Evolutionary conservation across 495 filamentous ascomycete species (phyloP).

Genomic region (Aspergillus nidulans): DNA sequence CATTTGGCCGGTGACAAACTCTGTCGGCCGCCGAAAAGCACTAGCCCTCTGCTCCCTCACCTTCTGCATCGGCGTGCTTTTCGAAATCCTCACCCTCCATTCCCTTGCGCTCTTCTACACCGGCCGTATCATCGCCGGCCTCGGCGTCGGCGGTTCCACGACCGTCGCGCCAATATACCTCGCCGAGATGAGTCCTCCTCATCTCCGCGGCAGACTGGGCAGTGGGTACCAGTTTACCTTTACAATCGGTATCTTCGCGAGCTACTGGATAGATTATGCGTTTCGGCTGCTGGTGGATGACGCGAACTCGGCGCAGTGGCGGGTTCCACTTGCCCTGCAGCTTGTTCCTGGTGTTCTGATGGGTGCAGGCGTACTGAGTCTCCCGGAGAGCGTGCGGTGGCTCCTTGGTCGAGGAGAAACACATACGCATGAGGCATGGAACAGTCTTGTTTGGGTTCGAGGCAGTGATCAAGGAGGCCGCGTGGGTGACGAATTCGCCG

Average conservation of each 20-base stretch:
- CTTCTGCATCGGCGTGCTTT: conserved; percentile 43
- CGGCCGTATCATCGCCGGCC: conserved; percentile 49
- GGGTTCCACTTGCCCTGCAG: conserved; percentile 51
- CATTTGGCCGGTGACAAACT: conserved; percentile 47
- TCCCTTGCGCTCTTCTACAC: conserved; percentile 41
- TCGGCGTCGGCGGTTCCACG: conserved; percentile 54
- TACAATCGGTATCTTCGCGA: conserved; percentile 47
- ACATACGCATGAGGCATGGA: conserved; percentile 40
- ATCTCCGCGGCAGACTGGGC: conserved; percentile 50
- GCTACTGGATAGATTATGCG: conserved; percentile 53
- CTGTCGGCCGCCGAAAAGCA: conserved; percentile 38
- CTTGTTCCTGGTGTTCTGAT: conserved; percentile 47
- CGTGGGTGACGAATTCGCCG: conserved; percentile 34
- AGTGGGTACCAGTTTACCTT: conserved; percentile 51
- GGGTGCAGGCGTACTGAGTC: conserved; percentile 44
- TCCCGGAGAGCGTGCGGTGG: conserved; percentile 51
- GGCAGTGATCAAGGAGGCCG: conserved; percentile 32
- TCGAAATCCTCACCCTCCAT: conserved; percentile 42
- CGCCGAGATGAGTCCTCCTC: conserved; percentile 53
- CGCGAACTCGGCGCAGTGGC: conserved; percentile 49
- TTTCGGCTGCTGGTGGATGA: conserved; percentile 54
- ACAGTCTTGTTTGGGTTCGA: conserved; percentile 48
- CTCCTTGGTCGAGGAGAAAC: conserved; percentile 40
- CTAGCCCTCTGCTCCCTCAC: conserved; percentile 41
- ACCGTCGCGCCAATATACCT: conserved; percentile 56